Evolutionary conservation across 2,329 filamentous ascomycete genomes (phyloP).

Genomic region (Magnaporthiopsis incrustans): DNA sequence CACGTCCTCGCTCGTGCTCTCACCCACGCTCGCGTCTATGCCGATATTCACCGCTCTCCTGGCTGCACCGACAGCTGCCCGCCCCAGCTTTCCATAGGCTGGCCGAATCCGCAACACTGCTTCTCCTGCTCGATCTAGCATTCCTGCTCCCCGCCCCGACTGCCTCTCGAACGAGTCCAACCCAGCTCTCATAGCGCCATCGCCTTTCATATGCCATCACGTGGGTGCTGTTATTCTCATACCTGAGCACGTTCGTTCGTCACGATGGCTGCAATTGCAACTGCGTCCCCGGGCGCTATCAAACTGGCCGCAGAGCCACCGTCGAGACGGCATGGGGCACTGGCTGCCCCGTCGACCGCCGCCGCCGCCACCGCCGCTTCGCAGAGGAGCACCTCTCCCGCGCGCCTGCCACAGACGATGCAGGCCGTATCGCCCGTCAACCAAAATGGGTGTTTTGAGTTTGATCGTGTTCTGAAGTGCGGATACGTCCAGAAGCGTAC

Average conservation of each 20-base stretch:
- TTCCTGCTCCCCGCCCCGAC: neutral
- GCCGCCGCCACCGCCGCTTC: neutral
- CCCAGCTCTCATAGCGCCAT: neutral
- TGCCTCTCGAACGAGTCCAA: neutral
- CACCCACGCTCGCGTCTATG: neutral
- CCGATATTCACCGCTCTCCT: neutral
- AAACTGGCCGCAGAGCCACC: neutral
- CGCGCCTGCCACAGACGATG: slow-evolving; percentile 36
- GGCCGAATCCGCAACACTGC: neutral
- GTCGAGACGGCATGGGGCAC: neutral
- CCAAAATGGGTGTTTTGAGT: slow-evolving; percentile 91
- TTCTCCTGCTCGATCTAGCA: neutral
- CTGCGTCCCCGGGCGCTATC: neutral
- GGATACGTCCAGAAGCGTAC: slow-evolving; percentile 83
- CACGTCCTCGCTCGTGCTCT: neutral
- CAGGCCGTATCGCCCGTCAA: slow-evolving; percentile 79
- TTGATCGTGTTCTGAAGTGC: slow-evolving; percentile 86
- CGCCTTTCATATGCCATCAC: neutral
- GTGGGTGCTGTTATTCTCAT: too few species aligned
- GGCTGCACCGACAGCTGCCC: neutral
- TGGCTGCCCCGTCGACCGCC: slow-evolving; percentile 5
- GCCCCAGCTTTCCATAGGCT: neutral
- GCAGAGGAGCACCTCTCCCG: slow-evolving; percentile 11
- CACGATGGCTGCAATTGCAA: neutral
- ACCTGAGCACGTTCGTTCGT: neutral